Evolutionary conservation across 331 rosid genomes (phyloP).

Genomic region (Arachis monticola): DNA sequence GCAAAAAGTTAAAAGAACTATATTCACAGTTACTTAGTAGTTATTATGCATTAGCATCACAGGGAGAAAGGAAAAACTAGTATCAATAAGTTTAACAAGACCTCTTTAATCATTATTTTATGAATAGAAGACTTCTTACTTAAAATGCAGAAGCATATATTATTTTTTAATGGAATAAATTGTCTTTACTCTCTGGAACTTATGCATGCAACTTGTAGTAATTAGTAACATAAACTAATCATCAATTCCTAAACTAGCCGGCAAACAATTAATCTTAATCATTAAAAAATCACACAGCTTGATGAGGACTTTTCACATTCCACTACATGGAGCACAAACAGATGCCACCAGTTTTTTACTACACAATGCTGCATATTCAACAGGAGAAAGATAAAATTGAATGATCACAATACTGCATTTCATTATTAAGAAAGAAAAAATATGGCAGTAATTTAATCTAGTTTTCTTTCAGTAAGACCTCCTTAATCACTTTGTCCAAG

Average conservation of each 20-base stretch:
- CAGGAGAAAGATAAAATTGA: neutral
- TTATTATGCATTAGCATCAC: neutral
- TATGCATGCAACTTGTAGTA: neutral
- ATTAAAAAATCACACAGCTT: neutral
- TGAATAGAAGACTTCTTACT: too few relatives aligned
- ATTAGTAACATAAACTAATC: neutral
- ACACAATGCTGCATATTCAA: neutral
- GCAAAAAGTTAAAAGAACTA: neutral
- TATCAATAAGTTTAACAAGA: too few relatives aligned
- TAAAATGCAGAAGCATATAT: neutral
- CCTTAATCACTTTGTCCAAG: constrained; percentile 37
- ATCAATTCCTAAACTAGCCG: neutral
- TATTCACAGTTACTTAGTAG: neutral
- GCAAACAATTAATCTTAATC: neutral
- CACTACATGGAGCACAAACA: neutral
- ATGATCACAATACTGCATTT: neutral
- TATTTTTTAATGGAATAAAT: neutral
- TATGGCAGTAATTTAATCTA: neutral
- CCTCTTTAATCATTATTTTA: too few relatives aligned
- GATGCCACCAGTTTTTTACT: neutral
- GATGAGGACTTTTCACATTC: constrained; percentile 6
- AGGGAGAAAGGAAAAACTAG: too few relatives aligned
- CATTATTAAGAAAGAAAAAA: neutral
- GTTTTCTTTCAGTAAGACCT: constrained; percentile 18
- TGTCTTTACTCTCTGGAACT: neutral